A percentile compares a stretch with the other conserved stretches of the same genome.
phyloP scores from a whole-genome alignment of 2,329 filamentous ascomycete genomes.

The Claviceps lovelessii region DNA sequence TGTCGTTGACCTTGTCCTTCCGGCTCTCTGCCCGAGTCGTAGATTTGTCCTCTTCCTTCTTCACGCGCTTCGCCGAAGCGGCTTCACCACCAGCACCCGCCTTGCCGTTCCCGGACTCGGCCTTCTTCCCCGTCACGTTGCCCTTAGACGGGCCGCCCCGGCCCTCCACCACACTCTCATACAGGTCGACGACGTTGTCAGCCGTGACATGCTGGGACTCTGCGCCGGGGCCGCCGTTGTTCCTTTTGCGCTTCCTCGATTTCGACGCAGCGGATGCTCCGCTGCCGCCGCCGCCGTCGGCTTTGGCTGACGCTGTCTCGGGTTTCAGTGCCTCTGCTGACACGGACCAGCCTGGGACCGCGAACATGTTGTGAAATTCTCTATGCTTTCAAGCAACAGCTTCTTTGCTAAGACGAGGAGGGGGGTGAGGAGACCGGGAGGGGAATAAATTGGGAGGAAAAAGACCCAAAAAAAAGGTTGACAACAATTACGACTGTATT shows the following conservation, averaged over 20 bases:
- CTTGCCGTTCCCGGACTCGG: conserved; percentile 8
- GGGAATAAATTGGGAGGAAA: neutral
- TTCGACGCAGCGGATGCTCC: conserved; percentile 26
- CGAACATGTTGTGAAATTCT: conserved; percentile 51
- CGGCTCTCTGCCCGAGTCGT: neutral
- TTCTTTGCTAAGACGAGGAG: too few relatives aligned
- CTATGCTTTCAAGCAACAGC: neutral
- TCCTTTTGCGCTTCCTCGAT: conserved; percentile 45
- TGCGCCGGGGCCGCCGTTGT: conserved; percentile 7
- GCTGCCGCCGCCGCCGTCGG: conserved; percentile 18
- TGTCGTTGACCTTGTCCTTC: neutral
- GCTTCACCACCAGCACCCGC: neutral
- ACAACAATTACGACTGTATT: neutral
- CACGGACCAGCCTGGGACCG: conserved; percentile 84
- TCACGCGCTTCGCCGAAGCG: conserved; percentile 3
- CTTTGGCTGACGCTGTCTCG: conserved; percentile 34
- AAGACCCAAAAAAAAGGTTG: neutral
- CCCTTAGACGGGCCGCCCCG: conserved; percentile 20
- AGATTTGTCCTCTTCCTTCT: neutral
- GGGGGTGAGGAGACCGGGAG: neutral
- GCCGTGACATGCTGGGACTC: conserved; percentile 38
- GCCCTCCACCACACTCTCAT: conserved; percentile 65
- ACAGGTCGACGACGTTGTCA: conserved; percentile 63
- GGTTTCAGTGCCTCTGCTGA: conserved; percentile 56
- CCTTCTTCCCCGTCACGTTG: conserved; percentile 19